Evolutionary conservation across 2,329 filamentous ascomycete species (phyloP), one percentile per base, ranked within the genome.

Genomic region (Verticillium nubilum): DNA sequence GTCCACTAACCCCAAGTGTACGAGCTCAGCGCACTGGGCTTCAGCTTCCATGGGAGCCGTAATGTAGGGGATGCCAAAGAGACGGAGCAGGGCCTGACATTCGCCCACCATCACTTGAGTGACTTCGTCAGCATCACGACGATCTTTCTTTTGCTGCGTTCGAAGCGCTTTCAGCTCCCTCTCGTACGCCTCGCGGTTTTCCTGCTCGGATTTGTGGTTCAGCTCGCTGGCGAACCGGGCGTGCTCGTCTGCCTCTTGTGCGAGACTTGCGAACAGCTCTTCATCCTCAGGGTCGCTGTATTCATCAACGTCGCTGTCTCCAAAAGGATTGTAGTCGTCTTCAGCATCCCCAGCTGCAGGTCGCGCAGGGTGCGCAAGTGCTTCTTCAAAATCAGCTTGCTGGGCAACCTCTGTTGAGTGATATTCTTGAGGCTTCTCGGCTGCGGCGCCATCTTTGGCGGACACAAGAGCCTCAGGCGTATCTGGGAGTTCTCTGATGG

Each of bases 11-110:
- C 92, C 91, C 0, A 98, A 79, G 0, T 77, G 78, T 0, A 99
- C 93, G 4, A 99, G 84, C 74, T 97, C 91, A 0, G 95, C 95
- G 69, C 95, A 99, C 72, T 99, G 95, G 0, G 95, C 95, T 79
- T 99, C 95, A 0, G 95, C 95, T 81, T 99, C 95, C 95, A 98
- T 98, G 0, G 96, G 96, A 0, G 95, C 95, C 0, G 94, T 99
- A 66, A 99, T 89, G 70, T 99, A 99, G 0, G 95, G 95, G 12
- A 99, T 85, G 0, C 95, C 95, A 72, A 99, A 99, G 9, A 97
- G 84, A 5, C 87, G 84, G 23, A 99, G 84, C 0, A 99, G 83
- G 53, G 95, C 89, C 71, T 99, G 95, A 64, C 95, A 98, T 74
- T 99, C 96, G 1, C 88, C 86, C 47, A 98, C 87, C 95, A 99